phyloP scores from a whole-genome alignment of 177 flowering plant genomes.

The Vitis hybrid region DNA sequence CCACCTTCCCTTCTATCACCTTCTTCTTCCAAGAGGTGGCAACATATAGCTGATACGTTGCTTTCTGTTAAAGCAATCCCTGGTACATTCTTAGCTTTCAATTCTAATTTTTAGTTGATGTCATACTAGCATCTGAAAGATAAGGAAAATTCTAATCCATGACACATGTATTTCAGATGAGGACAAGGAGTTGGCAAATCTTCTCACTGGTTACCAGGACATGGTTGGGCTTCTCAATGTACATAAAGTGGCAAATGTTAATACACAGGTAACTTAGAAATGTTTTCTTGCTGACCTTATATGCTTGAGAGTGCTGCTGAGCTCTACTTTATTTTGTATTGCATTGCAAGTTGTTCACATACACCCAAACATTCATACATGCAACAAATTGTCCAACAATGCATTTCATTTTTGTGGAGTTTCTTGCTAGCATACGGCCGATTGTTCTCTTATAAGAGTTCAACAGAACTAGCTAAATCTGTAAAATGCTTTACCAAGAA shows the following conservation, averaged over 20 bases:
- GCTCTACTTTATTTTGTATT: neutral
- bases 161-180: constrained; percentile 48
- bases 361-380: neutral
- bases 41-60: constrained; percentile 93
- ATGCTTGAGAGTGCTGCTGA: neutral
- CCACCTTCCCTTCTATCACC: constrained; percentile 80
- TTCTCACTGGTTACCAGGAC: constrained; percentile 94
- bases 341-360: neutral
- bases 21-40: constrained; percentile 78
- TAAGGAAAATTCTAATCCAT: neutral
- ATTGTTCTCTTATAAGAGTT: neutral
- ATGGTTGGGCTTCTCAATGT: constrained; percentile 91
- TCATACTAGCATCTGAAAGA: no score
- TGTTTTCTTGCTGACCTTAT: neutral
- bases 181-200: constrained; percentile 87
- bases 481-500: neutral
- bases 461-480: neutral
- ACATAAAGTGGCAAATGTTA: constrained; percentile 77
- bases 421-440: neutral
- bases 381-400: neutral
- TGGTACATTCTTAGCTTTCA: constrained; percentile 39
- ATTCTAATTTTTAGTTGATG: neutral
- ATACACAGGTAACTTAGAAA: constrained; percentile 69
- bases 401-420: neutral
- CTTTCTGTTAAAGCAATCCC: constrained; percentile 85